Evolutionary conservation across 768 basidiomycete genomes (phyloP).

Genomic region (Lactarius sp.): DNA sequence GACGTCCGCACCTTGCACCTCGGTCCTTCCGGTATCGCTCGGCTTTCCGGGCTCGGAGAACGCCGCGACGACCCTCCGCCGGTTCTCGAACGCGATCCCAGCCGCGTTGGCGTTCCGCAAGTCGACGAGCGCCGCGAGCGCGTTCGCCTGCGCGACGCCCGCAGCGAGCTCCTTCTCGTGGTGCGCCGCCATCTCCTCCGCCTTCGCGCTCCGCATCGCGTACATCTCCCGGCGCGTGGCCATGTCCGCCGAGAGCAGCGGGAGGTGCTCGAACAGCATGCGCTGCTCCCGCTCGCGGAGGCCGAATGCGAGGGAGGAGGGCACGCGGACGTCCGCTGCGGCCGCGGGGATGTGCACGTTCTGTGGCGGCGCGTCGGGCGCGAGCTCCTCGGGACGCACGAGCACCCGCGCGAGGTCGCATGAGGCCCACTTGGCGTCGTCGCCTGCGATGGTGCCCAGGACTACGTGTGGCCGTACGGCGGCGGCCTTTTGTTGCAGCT

Average conservation of each 20-base stretch:
- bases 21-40: slow-evolving; percentile 75
- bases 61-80: slow-evolving; percentile 65
- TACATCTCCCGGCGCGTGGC: neutral
- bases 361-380: neutral
- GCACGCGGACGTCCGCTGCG: slow-evolving; percentile 40
- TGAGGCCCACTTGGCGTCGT: slow-evolving; percentile 61
- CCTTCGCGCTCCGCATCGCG: neutral
- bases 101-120: slow-evolving; percentile 81
- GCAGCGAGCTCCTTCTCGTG: slow-evolving; percentile 30
- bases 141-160: slow-evolving; percentile 45
- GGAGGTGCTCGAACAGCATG: slow-evolving; percentile 64
- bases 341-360: slow-evolving; percentile 24
- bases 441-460: slow-evolving; percentile 62
- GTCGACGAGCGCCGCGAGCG: slow-evolving; percentile 69
- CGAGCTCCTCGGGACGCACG: slow-evolving; percentile 26
- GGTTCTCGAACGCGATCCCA: slow-evolving; percentile 86
- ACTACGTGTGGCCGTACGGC: slow-evolving; percentile 58
- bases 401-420: slow-evolving; percentile 63
- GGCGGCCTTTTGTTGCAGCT: slow-evolving; percentile 36
- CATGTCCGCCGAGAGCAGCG: slow-evolving; percentile 41
- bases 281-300: slow-evolving; percentile 53
- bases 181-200: slow-evolving; percentile 3
- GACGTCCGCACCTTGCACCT: slow-evolving; percentile 78
- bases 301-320: slow-evolving; percentile 59
- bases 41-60: slow-evolving; percentile 70